Evolutionary conservation across 2,329 filamentous ascomycete genomes (phyloP).

Genomic region (Penicillium crustosum): DNA sequence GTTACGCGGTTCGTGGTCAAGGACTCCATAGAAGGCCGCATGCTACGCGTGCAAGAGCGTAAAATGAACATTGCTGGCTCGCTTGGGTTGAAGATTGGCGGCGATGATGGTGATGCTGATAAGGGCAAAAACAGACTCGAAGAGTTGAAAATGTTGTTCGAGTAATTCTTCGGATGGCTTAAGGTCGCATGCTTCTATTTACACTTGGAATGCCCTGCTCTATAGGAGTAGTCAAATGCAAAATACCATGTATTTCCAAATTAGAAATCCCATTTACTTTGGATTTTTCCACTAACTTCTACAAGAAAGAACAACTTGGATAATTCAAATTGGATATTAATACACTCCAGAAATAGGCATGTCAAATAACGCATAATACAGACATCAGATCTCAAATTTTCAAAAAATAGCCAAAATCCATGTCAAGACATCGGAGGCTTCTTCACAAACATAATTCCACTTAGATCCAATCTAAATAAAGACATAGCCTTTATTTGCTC

Average conservation of each 20-base stretch:
- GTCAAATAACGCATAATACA: background rate
- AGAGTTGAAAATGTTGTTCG: constrained; percentile 85
- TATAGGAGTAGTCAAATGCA: background rate
- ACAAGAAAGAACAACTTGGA: background rate
- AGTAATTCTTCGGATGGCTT: constrained; percentile 21
- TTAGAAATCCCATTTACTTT: background rate
- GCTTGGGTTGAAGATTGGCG: constrained; percentile 91
- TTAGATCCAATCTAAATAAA: background rate
- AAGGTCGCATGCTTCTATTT: background rate
- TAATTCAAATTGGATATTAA: constrained; percentile 6
- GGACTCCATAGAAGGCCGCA: constrained; percentile 90
- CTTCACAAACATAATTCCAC: background rate
- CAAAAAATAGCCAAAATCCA: background rate
- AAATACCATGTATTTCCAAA: background rate
- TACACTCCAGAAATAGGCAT: background rate
- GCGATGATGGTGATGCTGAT: constrained; percentile 85
- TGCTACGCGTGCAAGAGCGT: constrained; percentile 87
- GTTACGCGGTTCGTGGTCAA: constrained; percentile 88
- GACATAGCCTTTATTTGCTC: background rate
- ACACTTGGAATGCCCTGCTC: background rate
- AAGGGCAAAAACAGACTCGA: constrained; percentile 87
- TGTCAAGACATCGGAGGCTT: background rate
- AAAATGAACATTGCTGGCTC: constrained; percentile 89
- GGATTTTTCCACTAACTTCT: background rate
- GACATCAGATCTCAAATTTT: background rate